A percentile compares a stretch with the other conserved stretches of the same genome.
Conservation (phyloP, 176 grass and related monocot genomes). For the Melocanna baccifera region DNA sequence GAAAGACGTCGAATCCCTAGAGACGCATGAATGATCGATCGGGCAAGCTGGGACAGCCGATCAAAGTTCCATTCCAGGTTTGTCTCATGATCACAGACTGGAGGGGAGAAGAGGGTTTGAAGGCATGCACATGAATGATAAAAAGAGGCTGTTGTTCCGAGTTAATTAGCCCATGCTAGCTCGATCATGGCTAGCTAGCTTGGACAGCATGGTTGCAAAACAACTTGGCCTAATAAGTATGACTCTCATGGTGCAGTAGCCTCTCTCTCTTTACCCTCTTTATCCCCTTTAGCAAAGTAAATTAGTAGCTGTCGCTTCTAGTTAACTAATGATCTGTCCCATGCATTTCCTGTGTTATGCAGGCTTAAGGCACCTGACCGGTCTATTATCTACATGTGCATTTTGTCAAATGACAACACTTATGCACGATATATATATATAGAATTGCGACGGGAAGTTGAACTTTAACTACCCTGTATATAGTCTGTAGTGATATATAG, state of each 20-base stretch:
- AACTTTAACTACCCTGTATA: too few species aligned
- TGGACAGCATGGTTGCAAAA: background rate
- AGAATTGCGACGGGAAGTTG: background rate
- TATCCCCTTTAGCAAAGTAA: background rate
- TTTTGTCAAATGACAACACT: background rate
- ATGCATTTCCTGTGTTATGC: background rate
- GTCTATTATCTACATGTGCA: too few species aligned
- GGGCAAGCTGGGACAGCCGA: slow-evolving; percentile 18
- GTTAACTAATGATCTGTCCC: background rate
- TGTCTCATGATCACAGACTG: slow-evolving; percentile 20
- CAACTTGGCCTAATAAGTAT: slow-evolving; percentile 8
- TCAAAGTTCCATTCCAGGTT: slow-evolving; percentile 35
- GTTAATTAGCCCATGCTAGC: background rate
- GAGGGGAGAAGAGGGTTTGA: background rate
- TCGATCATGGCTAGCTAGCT: background rate
- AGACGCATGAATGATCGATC: slow-evolving; percentile 30
- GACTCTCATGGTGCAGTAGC: background rate
- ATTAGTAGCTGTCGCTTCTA: background rate
- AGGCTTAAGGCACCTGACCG: too few species aligned
- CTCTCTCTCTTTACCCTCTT: background rate
- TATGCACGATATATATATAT: too few species aligned
- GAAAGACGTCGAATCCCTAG: slow-evolving; percentile 43
- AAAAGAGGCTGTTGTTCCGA: slow-evolving; percentile 2
- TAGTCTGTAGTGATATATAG: background rate
- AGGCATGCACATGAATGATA: background rate